A percentile compares a stretch with the other conserved stretches of the same genome.
Evolutionary conservation across 495 filamentous ascomycete species (phyloP).

Genomic region (Aspergillus carlsbadensis): DNA sequence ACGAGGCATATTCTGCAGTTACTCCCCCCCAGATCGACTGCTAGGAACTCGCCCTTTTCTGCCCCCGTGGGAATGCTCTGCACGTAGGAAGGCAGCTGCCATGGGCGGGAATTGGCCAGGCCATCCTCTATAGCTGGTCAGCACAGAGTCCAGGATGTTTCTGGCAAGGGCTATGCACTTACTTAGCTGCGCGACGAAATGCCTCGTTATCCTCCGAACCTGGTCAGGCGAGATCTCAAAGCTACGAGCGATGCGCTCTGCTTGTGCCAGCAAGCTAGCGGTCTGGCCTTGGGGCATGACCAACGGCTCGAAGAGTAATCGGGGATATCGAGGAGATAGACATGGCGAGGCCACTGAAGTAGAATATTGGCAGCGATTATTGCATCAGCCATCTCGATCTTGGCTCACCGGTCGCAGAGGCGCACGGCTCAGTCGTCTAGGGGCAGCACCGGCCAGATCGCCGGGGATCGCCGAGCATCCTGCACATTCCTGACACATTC

Average conservation of each 20-base stretch:
- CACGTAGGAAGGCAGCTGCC: slow-evolving; percentile 8
- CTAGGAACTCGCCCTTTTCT: slow-evolving; percentile 59
- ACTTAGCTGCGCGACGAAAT: slow-evolving; percentile 3
- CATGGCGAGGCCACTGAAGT: background rate
- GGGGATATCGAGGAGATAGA: background rate
- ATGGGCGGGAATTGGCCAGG: background rate
- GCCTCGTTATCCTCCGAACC: background rate
- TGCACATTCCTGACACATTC: background rate
- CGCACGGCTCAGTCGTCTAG: too few relatives aligned
- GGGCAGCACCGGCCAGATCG: background rate
- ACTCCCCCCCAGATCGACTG: slow-evolving; percentile 69
- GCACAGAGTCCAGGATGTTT: background rate
- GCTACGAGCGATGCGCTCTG: background rate
- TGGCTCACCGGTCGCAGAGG: background rate
- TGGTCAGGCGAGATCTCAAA: slow-evolving; percentile 3
- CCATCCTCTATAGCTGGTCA: background rate
- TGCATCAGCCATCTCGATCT: background rate
- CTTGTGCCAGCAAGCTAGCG: slow-evolving; percentile 6
- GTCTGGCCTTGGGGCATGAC: slow-evolving; percentile 1
- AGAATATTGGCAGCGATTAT: background rate
- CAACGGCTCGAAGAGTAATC: background rate
- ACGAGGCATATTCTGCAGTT: slow-evolving; percentile 68
- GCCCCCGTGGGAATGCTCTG: slow-evolving; percentile 49
- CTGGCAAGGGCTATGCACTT: background rate
- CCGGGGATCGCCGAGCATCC: background rate